Evolutionary conservation across 192 early-diverging fungal species (phyloP), one percentile per base, ranked within the genome.

Genomic region (Coemansia sp.): DNA sequence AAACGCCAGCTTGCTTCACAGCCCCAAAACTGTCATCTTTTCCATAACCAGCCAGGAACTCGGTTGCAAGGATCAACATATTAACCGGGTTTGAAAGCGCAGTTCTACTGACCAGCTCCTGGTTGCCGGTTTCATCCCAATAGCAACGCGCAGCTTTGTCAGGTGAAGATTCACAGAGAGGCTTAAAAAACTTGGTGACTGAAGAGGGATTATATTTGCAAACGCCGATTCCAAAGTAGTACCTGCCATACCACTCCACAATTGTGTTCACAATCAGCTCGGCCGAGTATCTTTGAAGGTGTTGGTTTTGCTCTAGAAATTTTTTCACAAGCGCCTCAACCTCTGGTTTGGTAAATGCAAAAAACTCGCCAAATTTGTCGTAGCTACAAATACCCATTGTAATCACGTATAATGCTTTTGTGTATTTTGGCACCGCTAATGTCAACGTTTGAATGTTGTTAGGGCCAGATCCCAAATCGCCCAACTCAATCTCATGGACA

Each of bases 211-310:
- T 64, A 16, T 35, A 65, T 14, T 45, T 57, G 10, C 55, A 55
- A 29, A 41, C 10, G 1, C 18, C 2, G 5, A 2, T n/a, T 0
- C 64, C 53, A 35, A 65, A 43, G 10, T 48, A 43, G 26, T 65
- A 65, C 1, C 64, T 45, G 55, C 58, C 26, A 3, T 65, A 65
- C 63, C 63, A 65, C 54, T 48, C 18, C 4, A 12, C 19, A n/a
- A 57, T 57, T 19, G 9, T 57, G 8, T 13, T n/a, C 22, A 65
- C 5, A 20, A 57, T 57, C 13, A 10, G 16, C 37, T 16, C 47
- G 13, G 10, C 3, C 10, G 27, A 12, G 3, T 27, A 52, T 3
- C 4, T 19, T 7, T 1, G 6, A 20, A 9, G 3, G 19, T 29
- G 20, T 1, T 24, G 39, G 8, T 35, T 57, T 2, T 52, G 2